These are phyloP conservation scores for Abrus pulchellus DNA, from an alignment of 306 rosid genomes.

Conservation along the genomic window DNA sequence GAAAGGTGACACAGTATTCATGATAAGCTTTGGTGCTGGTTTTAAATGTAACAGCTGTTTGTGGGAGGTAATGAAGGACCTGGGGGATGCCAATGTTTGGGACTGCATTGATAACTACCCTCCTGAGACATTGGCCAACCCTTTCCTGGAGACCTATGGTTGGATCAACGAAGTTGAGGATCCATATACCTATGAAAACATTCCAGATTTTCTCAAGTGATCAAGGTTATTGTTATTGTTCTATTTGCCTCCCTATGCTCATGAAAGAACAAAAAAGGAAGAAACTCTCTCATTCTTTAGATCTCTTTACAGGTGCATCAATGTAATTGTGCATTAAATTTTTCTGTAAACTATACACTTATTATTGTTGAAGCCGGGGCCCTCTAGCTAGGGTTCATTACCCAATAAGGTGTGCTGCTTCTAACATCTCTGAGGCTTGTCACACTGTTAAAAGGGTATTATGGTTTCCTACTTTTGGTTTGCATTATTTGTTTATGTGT, in stretches of 20 bases:
- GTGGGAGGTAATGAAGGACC: slow-evolving; percentile 83
- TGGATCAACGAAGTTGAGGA: slow-evolving; percentile 78
- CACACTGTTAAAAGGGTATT: slow-evolving; percentile 35
- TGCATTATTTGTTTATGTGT: slow-evolving; percentile 19
- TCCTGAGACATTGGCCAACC: slow-evolving; percentile 63
- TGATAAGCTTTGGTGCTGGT: slow-evolving; percentile 97
- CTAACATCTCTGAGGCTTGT: slow-evolving; percentile 4
- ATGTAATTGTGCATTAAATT: slow-evolving; percentile 38
- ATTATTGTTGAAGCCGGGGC: slow-evolving; percentile 28
- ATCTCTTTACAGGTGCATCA: slow-evolving; percentile 26
- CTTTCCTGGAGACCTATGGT: slow-evolving; percentile 78
- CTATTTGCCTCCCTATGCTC: background rate
- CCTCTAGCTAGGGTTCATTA: slow-evolving; percentile 45
- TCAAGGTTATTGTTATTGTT: background rate
- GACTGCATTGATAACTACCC: slow-evolving; percentile 73
- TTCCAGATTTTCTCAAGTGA: slow-evolving; percentile 61
- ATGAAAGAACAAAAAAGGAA: too few relatives aligned
- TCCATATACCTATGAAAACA: slow-evolving; percentile 45
- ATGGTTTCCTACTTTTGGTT: background rate
- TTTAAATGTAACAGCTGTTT: slow-evolving; percentile 93
- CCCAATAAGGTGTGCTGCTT: slow-evolving; percentile 43
- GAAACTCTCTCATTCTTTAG: background rate
- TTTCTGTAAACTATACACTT: slow-evolving; percentile 46
- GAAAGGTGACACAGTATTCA: slow-evolving; percentile 70
- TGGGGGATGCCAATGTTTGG: slow-evolving; percentile 74